Evolutionary conservation across 139 green algal species (phyloP), one percentile per base, ranked within the genome.

Genomic region (Picochlorum sp.): DNA sequence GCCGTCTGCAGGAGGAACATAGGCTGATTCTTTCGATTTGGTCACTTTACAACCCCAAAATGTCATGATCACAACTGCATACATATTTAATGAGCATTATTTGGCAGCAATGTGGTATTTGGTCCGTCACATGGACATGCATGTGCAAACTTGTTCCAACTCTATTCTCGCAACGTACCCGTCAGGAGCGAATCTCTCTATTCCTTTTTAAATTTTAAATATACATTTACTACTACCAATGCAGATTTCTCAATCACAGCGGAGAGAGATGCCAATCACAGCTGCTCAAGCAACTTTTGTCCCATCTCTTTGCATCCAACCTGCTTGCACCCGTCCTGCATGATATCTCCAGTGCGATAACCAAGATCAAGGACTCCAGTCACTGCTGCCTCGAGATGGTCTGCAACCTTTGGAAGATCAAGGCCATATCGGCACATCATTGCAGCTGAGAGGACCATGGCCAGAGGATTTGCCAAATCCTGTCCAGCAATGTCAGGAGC

Each of bases 401-500:
- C 82, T 3, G 92, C 89, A 20, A 94, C 81, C 69, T 83, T 77
- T 20, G 90, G 85, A 61, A 95, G 71, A 68, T 85, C 81, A 34
- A 98, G 86, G 45, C 89, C 90, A 74, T 98, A 98, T 49, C 88
- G 78, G 77, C 95, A 95, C 94, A 99, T 97, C 94, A 99, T 98
- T 52, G 94, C 92, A 7, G 94, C 94, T 20, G 81, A 93, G 28
- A 99, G 78, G 26, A 98, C 81, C 90, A 95, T 95, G 34, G 88
- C 90, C 74, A 96, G 74, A 4, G 88, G 88, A 77, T 95, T 96
- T 49, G 90, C 89, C 1, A 90, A 62, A 71, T 96, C 88, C 71
- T 95, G 71, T 18, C 90, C 91, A 6, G 94, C 94, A 72, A 99
- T 98, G 79, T 98, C 94, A 4, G 94, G 94, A 4, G 94, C 94